Evolutionary conservation across 331 rosid species (phyloP), one percentile per base, ranked within the genome.

Genomic region (Telfairia occidentalis): DNA sequence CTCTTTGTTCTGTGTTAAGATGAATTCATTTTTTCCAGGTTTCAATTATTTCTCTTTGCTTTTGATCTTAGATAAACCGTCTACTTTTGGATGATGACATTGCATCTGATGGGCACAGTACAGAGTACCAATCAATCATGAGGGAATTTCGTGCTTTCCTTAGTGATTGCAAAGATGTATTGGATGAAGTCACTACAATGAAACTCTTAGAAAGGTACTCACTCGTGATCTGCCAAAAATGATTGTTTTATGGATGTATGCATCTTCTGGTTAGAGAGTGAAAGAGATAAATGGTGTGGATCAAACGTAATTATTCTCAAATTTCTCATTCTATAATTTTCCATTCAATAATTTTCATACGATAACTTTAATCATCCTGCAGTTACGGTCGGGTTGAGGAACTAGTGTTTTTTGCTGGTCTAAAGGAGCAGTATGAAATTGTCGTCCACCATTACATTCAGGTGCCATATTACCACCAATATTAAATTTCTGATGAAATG

Each of bases 341-440:
- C 61, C 28, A 66, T 81, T 85, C 30, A 74, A 63, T 23, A 65
- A 80, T 26, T 76, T 65, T 24, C 26, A 28, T 1, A 65, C 15
- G 60, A 48, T 72, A 38, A 48, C 24, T 76, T 42, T 67, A 43
- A 69, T 69, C 46, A 8, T 78, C 54, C 40, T 74, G 89, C 97
- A 94, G 98, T 84, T 94, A 94, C 59, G 98, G 98, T 67, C 89
- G 96, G 73, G 96, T 88, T 71, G 98, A 94, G 83, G 98, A 94
- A 75, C 77, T 91, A 86, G 98, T 94, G 21, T 94, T 85, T 86
- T 94, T 94, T 77, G 98, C 98, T 70, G 81, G 96, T 83, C 85
- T 94, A 73, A 91, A 91, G 86, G 96, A 90, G 85, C 98, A 91
- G 75, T 84, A 87, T 78, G 98, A 94, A 83, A 91, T 91, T 81